Percentiles rank a stretch among this genome's conserved stretches.
Evolutionary conservation across 345 rosid genomes (phyloP).

Genomic region (Salix viminalis): DNA sequence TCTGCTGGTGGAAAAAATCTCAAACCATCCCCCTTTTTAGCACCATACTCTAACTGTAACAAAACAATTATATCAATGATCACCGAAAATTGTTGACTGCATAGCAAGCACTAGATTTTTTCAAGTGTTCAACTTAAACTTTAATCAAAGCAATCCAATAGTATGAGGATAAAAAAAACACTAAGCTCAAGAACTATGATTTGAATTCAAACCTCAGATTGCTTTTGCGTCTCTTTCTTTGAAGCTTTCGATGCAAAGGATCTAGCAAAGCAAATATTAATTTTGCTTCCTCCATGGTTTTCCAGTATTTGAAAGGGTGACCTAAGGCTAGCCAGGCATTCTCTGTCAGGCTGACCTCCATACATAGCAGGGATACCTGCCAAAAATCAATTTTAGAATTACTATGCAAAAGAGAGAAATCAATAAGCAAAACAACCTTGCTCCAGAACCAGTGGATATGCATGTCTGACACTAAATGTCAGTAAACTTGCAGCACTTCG

Average conservation of each 20-base stretch:
- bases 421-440: not conserved
- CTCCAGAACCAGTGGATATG: not conserved
- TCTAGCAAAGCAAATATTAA: constrained; percentile 39
- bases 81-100: no score
- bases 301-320: constrained; percentile 23
- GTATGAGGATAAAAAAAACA: not conserved
- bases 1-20: no score
- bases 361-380: constrained; percentile 38
- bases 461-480: not conserved
- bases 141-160: not conserved
- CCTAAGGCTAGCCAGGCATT: constrained; percentile 16
- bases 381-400: constrained; percentile 14
- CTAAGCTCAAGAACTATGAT: not conserved
- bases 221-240: constrained; percentile 34
- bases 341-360: constrained; percentile 22
- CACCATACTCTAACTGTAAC: no score
- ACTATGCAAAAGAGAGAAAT: constrained; percentile 2
- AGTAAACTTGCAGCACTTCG: not conserved
- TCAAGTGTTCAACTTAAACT: no score
- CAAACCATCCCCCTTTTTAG: no score
- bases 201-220: constrained; percentile 53
- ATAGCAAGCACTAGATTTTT: no score
- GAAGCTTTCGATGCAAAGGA: constrained; percentile 69
- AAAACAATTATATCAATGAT: no score
- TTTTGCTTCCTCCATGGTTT: constrained; percentile 17